phyloP scores from a whole-genome alignment of 768 basidiomycete genomes.

The Dentipellis sp. region DNA sequence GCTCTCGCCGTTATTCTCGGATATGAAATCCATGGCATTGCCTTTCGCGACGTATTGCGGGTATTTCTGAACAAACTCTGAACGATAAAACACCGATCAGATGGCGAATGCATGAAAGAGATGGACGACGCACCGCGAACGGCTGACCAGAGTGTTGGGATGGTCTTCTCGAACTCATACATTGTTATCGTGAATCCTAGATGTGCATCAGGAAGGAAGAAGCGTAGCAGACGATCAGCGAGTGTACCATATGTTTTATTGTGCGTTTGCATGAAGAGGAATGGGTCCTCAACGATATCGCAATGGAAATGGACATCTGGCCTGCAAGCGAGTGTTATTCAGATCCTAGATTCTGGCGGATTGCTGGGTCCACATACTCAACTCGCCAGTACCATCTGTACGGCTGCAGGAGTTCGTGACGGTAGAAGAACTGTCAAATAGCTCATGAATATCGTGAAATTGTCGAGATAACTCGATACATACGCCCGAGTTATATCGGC shows the following conservation, averaged over 20 bases:
- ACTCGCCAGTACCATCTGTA: conserved; percentile 79
- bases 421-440: conserved; percentile 40
- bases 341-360: not conserved
- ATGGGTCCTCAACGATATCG: conserved; percentile 55
- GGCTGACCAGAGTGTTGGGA: conserved; percentile 52
- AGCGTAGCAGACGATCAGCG: not conserved
- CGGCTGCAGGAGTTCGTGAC: conserved; percentile 52
- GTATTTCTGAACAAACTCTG: conserved; percentile 45
- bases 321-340: conserved; percentile 22
- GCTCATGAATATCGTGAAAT: too few relatives aligned
- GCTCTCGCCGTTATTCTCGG: conserved; percentile 52
- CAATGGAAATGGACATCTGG: conserved; percentile 73
- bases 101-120: conserved; percentile 21
- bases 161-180: conserved; percentile 56
- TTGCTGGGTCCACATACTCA: conserved; percentile 28
- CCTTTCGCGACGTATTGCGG: conserved; percentile 46
- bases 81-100: not conserved
- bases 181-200: conserved; percentile 55
- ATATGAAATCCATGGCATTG: conserved; percentile 57
- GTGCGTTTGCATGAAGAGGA: conserved; percentile 45
- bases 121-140: conserved; percentile 34
- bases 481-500: conserved; percentile 65
- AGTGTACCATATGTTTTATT: conserved; percentile 40
- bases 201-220: not conserved
- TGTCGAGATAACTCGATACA: conserved; percentile 10